Evolutionary conservation across 176 grass and related monocot species (phyloP).

Genomic region (Triticum monococcum): DNA sequence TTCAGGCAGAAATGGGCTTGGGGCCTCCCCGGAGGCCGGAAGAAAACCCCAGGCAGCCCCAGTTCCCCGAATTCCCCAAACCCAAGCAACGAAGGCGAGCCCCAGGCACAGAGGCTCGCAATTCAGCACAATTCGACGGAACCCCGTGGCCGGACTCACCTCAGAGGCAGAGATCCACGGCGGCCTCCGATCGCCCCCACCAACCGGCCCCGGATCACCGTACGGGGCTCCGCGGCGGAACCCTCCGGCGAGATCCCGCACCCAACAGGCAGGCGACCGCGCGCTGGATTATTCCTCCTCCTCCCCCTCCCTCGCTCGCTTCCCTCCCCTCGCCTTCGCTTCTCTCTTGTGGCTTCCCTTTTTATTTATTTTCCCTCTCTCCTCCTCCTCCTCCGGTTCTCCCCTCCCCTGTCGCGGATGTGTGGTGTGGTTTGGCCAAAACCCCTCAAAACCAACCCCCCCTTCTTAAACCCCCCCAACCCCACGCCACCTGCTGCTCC

Average conservation of each 20-base stretch:
- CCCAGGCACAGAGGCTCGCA: slow-evolving; percentile 8
- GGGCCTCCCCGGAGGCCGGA: neutral
- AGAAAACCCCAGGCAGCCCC: neutral
- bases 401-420: slow-evolving; percentile 19
- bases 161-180: slow-evolving; percentile 30
- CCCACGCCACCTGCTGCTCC: slow-evolving; percentile 45
- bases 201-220: slow-evolving; percentile 27
- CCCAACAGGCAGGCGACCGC: neutral
- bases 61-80: neutral
- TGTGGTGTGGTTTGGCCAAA: slow-evolving; percentile 75
- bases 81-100: neutral
- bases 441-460: slow-evolving; percentile 82
- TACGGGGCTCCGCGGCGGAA: slow-evolving; percentile 2
- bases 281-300: slow-evolving; percentile 32
- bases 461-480: slow-evolving; percentile 56
- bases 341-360: slow-evolving; percentile 2
- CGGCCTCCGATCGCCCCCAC: slow-evolving; percentile 34
- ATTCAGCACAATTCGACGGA: slow-evolving; percentile 30
- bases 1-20: neutral
- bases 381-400: slow-evolving; percentile 12
- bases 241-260: slow-evolving; percentile 21
- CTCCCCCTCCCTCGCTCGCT: neutral
- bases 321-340: neutral
- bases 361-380: slow-evolving; percentile 39
- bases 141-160: slow-evolving; percentile 37